Evolutionary conservation across 116 monocot species (phyloP), one percentile per base, ranked within the genome.

Genomic region (Papilionanthe hybrid): DNA sequence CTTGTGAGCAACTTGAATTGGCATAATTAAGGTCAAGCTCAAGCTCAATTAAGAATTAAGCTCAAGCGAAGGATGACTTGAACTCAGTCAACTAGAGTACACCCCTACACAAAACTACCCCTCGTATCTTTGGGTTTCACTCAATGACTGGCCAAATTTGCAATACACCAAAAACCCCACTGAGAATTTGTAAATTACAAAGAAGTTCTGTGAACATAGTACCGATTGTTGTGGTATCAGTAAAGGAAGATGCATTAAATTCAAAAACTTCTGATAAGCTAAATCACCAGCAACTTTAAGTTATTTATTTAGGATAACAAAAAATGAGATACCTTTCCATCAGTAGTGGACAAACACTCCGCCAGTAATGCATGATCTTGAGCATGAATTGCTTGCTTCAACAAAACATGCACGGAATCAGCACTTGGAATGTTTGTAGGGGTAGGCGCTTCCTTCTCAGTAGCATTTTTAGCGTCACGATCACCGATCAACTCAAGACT

Each of bases 371-470:
- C 72, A 75, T 91, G 87, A 86, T 92, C 96, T 41, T 96, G 92
- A 48, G 94, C 92, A 86, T 86, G 89, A 48, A 96, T 78, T 19
- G 96, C 96, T 83, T 96, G 96, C 82, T 90, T 92, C 60, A 96
- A 83, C 89, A 93, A 79, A 75, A 94, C 53, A 81, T 96, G 85
- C 29, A 94, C 84, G 53, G 96, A 96, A 88, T 96, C 96, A 69
- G 92, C 96, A 82, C 89, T 91, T 27, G 96, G 96, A 13, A 83
- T 84, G 76, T 65, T 81, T 27, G 79, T 32, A 29, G 80, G 72
- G 12, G 50, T 32, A 79, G 84, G 37, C 44, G 80, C 53, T 25
- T 87, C 79, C 48, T 81, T 37, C 45, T 50, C 63, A 30, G 76
- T 12, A 43, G 5, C 56, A 22, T 17, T 72, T 6, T 85, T 78